Percentiles rank a stretch among this genome's conserved stretches.
phyloP scores from a whole-genome alignment of 371 early-diverging fungal genomes.

The Nosema muscidifuracis region DNA sequence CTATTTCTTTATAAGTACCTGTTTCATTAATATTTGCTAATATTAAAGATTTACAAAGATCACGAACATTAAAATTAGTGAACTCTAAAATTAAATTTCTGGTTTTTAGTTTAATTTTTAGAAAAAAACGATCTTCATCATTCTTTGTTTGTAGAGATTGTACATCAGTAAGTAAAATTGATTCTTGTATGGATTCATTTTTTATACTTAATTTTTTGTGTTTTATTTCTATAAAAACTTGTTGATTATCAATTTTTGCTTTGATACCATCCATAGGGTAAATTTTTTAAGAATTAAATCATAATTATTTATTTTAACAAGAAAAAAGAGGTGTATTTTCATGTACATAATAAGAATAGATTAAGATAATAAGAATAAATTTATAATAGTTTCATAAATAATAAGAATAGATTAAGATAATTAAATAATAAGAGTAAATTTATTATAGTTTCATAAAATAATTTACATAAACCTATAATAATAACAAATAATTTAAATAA shows the following conservation, averaged over 20 bases:
- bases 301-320: too few species aligned
- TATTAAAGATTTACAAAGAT: constrained; percentile 25
- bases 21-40: neutral
- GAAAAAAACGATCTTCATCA: constrained; percentile 3
- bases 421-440: too few species aligned
- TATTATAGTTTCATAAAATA: too few species aligned
- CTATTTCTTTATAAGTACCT: neutral
- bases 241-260: constrained; percentile 4
- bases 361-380: too few species aligned
- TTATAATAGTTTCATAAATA: too few species aligned
- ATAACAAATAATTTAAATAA: too few species aligned
- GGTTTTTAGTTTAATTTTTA: constrained; percentile 2
- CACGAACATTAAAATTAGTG: constrained; percentile 1
- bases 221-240: constrained; percentile 29
- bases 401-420: too few species aligned
- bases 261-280: constrained; percentile 22
- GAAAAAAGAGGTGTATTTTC: too few species aligned
- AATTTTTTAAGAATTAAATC: too few species aligned
- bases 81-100: constrained; percentile 7
- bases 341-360: too few species aligned
- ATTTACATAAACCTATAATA: too few species aligned
- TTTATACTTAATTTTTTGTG: constrained; percentile 4
- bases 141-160: constrained; percentile 20
- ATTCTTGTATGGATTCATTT: neutral
- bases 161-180: neutral